phyloP scores from a whole-genome alignment of 148 eudicot genomes.

The Rhododendron simsii region DNA sequence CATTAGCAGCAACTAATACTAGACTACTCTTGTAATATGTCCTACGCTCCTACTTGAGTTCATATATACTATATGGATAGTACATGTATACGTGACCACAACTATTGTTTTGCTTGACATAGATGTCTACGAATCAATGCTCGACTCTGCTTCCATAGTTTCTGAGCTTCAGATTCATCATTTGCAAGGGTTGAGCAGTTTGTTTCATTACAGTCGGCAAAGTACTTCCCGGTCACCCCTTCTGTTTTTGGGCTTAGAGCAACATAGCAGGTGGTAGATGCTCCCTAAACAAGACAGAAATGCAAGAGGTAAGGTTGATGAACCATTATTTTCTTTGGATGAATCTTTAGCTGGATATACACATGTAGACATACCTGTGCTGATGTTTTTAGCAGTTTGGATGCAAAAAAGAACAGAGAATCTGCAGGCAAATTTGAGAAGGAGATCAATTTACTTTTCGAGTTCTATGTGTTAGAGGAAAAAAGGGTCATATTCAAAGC shows the following conservation, averaged over 20 bases:
- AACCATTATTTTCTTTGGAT: neutral
- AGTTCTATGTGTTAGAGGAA: neutral
- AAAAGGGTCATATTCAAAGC: neutral
- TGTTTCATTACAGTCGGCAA: conserved; percentile 81
- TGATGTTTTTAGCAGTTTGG: conserved; percentile 77
- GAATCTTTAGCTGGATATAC: neutral
- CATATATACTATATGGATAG: neutral
- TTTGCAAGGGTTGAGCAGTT: conserved; percentile 55
- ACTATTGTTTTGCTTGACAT: neutral
- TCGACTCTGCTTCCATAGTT: conserved; percentile 58
- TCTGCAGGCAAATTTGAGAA: conserved; percentile 40
- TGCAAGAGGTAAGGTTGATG: neutral
- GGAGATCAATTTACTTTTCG: neutral
- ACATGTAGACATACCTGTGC: conserved; percentile 65
- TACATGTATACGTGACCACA: neutral
- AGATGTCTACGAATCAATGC: conserved; percentile 46
- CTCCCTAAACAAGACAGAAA: conserved; percentile 46
- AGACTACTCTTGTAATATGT: neutral
- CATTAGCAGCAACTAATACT: neutral
- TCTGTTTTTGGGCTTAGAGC: conserved; percentile 48
- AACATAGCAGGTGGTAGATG: conserved; percentile 88
- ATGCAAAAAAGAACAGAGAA: conserved; percentile 80
- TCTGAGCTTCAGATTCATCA: conserved; percentile 43
- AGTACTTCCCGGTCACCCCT: conserved; percentile 69
- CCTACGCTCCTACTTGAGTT: neutral